A percentile compares a stretch with the other conserved stretches of the same genome.
phyloP scores from a whole-genome alignment of 306 rosid species.

The Dalbergia cultrata region DNA sequence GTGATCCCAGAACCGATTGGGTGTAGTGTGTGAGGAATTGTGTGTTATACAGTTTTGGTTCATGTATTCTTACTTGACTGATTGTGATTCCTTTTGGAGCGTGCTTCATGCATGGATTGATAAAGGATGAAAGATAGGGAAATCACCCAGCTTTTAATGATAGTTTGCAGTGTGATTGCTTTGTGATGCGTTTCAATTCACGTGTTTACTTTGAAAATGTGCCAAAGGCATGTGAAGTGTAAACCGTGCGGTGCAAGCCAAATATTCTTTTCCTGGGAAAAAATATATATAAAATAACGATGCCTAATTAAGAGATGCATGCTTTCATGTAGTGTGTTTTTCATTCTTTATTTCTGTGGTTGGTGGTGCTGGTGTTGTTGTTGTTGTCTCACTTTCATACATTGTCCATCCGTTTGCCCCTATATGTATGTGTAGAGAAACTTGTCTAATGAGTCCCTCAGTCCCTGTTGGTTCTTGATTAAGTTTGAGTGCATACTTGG shows the following conservation, averaged over 20 bases:
- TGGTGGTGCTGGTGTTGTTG: neutral
- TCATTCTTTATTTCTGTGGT: neutral
- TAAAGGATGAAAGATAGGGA: neutral
- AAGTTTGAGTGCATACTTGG: neutral
- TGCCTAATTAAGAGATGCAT: slow-evolving; percentile 29
- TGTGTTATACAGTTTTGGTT: neutral
- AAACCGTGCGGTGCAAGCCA: slow-evolving; percentile 24
- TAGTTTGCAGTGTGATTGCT: slow-evolving; percentile 9
- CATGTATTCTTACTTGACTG: neutral
- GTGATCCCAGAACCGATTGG: neutral
- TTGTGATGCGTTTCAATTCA: slow-evolving; percentile 23
- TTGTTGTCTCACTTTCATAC: slow-evolving; percentile 7
- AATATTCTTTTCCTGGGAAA: neutral
- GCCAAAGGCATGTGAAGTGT: slow-evolving; percentile 24
- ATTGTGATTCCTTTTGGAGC: slow-evolving; percentile 12
- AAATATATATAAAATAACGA: neutral
- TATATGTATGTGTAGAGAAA: neutral
- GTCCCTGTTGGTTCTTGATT: slow-evolving; percentile 22
- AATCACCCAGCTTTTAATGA: neutral
- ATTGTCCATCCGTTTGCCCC: neutral
- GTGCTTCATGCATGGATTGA: slow-evolving; percentile 10
- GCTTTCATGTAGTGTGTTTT: neutral
- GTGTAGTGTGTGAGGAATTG: neutral
- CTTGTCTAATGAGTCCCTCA: neutral
- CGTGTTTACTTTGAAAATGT: slow-evolving; percentile 42